Percentiles rank a stretch among this genome's conserved stretches.
Conservation (phyloP, 2,329 filamentous ascomycete genomes). For the Fusarium haematococcum region DNA sequence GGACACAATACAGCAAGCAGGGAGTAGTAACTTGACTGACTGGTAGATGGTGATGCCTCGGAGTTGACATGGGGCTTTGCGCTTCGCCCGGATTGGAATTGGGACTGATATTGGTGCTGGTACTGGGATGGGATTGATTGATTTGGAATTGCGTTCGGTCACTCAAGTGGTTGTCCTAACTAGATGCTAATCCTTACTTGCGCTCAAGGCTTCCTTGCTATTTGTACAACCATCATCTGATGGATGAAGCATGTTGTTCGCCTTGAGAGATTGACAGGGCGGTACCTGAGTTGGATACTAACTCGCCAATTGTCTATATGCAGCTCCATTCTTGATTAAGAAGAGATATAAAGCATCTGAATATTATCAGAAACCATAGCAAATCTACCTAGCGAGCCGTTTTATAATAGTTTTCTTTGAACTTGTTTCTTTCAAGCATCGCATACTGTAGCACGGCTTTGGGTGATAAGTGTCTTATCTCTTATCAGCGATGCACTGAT, state of each 20-base stretch:
- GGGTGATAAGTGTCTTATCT: slow-evolving; percentile 19
- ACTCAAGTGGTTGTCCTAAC: slow-evolving; percentile 6
- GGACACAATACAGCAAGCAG: slow-evolving; percentile 5
- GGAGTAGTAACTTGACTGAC: background rate
- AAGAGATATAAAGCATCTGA: background rate
- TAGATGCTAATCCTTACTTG: slow-evolving; percentile 8
- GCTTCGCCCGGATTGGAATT: background rate
- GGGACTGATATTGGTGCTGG: background rate
- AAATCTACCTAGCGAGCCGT: background rate
- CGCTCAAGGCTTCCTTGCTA: background rate
- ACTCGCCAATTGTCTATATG: background rate
- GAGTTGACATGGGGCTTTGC: slow-evolving; percentile 1
- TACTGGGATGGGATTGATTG: background rate
- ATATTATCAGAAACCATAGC: background rate
- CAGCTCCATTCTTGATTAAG: background rate
- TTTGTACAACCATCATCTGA: background rate
- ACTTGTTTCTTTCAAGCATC: background rate
- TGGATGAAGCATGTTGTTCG: background rate
- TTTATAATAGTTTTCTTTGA: background rate
- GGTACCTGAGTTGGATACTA: background rate
- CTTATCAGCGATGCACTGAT: slow-evolving; percentile 20
- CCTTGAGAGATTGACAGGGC: background rate
- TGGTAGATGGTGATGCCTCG: slow-evolving; percentile 5
- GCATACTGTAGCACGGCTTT: background rate
- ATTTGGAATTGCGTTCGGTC: background rate